Base-by-base conservation (phyloP, 371 early-diverging fungal species). In the Encephalitozoon romaleae region DNA sequence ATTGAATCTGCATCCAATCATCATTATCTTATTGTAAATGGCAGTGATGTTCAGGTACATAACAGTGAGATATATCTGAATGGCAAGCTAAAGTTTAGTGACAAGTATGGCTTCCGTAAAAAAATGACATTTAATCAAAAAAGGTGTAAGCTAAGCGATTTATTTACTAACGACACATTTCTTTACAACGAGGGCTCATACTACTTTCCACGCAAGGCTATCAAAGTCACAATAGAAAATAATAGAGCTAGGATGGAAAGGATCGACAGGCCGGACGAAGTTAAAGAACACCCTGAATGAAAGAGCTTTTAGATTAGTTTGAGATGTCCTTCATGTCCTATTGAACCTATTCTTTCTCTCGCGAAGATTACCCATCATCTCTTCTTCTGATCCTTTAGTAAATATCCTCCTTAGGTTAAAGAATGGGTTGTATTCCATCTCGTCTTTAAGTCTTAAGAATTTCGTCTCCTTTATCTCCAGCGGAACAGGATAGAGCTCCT, bases 401-500 rank as follows among this genome's bases (percentile, higher is more conserved):
- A 25, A 11, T 51, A 49, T 18, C 18, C 21, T 26, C 21, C 38
- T 32, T 11, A 32, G 52, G 32, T 78, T 76, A 38, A 78, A 70
- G 63, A 78, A 81, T 11, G 72, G 75, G 69, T 81, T 81, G 53
- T 76, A 70, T 59, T 75, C 41, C 39, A 55, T 76, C 42, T 81
- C 82, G 12, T 81, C 72, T 15, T 38, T 28, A 9, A 81, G 59
- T 11, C 63, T 81, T 38, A 81, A 51, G 71, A 81, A 81, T 1
- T 28, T 51, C 68, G 42, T 75, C 30, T 51, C 55, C 34, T 53
- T 26, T 18, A 78, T 38, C 23, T 55, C 15, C 39, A 23, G 9
- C 5, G 59, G 63, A 1, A 63, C 66, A 11, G 4, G 8, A 8
- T 42, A 28, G 38, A 78, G 38, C 9, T 23, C 11, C 45, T 66